Evolutionary conservation across 331 rosid species (phyloP).

Genomic region (Pyracantha coccinea): DNA sequence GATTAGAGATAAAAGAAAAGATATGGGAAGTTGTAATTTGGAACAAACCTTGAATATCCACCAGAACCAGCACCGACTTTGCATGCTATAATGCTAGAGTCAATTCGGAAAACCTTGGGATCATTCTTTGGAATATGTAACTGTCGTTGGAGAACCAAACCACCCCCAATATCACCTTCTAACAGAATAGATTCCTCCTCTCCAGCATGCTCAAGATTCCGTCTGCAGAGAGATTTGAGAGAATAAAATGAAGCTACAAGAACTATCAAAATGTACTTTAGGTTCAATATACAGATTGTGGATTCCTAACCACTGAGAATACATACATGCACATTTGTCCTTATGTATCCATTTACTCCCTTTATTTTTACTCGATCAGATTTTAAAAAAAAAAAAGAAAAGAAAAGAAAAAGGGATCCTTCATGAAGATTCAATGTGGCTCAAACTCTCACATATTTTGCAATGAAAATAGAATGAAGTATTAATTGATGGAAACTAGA

Average conservation of each 20-base stretch:
- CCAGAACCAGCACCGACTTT: conserved; percentile 96
- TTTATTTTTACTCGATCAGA: neutral
- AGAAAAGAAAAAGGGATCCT: neutral
- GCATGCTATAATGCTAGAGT: conserved; percentile 68
- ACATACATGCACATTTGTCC: neutral
- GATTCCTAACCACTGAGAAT: too few species aligned
- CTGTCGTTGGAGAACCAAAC: conserved; percentile 60
- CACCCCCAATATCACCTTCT: conserved; percentile 92
- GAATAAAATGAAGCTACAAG: neutral
- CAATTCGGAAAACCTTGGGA: conserved; percentile 37
- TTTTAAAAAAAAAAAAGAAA: neutral
- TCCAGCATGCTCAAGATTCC: conserved; percentile 55
- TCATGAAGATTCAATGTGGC: neutral
- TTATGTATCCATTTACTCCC: neutral
- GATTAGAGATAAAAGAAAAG: neutral
- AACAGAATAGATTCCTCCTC: conserved; percentile 58
- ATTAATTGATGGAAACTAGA: neutral
- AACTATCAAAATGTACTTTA: neutral
- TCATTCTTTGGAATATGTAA: conserved; percentile 49
- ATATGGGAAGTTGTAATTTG: neutral
- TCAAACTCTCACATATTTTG: neutral
- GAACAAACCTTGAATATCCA: conserved; percentile 83
- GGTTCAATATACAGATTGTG: neutral
- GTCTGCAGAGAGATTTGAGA: conserved; percentile 35
- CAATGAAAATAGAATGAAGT: neutral